Percentiles rank a stretch among this genome's conserved stretches.
These are phyloP conservation scores for Curvularia sp. DNA, from an alignment of 2,329 filamentous ascomycete genomes.

Conservation along the genomic window DNA sequence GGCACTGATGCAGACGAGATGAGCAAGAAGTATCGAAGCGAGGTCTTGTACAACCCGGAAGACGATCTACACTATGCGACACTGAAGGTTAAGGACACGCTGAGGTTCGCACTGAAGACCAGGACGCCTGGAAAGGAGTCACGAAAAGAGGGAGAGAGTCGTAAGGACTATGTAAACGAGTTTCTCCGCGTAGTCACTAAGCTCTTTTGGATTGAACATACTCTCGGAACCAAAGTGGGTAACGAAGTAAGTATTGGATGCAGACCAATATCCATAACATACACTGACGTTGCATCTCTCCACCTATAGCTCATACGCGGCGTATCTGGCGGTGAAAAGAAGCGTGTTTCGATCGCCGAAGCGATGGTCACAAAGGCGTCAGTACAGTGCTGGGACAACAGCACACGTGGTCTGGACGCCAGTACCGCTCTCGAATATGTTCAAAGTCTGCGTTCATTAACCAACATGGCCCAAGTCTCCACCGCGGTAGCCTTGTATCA, in stretches of 20 bases:
- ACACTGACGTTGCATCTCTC: background rate
- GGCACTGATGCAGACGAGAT: conserved; percentile 61
- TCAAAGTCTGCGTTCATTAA: conserved; percentile 68
- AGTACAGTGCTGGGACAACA: conserved; percentile 62
- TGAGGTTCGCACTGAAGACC: conserved; percentile 74
- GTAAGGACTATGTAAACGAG: conserved; percentile 66
- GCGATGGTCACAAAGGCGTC: conserved; percentile 55
- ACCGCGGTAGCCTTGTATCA: conserved; percentile 76
- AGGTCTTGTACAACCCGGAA: conserved; percentile 78
- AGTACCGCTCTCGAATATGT: conserved; percentile 78
- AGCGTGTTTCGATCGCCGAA: conserved; percentile 59
- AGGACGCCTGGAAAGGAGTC: conserved; percentile 69
- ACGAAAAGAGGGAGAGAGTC: conserved; percentile 67
- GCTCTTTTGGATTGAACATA: conserved; percentile 75
- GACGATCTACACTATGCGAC: conserved; percentile 79
- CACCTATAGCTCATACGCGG: conserved; percentile 66
- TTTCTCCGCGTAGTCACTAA: conserved; percentile 73
- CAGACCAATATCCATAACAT: background rate
- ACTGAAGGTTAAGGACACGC: conserved; percentile 76
- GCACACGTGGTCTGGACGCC: conserved; percentile 75
- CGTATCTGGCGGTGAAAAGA: conserved; percentile 58
- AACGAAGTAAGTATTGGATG: conserved; percentile 58
- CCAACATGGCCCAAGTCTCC: conserved; percentile 68
- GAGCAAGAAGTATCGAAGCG: conserved; percentile 67
- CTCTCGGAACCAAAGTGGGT: conserved; percentile 75